Base-by-base conservation (phyloP, 2,329 filamentous ascomycete genomes). In the Hymenoscyphus salicellus region DNA sequence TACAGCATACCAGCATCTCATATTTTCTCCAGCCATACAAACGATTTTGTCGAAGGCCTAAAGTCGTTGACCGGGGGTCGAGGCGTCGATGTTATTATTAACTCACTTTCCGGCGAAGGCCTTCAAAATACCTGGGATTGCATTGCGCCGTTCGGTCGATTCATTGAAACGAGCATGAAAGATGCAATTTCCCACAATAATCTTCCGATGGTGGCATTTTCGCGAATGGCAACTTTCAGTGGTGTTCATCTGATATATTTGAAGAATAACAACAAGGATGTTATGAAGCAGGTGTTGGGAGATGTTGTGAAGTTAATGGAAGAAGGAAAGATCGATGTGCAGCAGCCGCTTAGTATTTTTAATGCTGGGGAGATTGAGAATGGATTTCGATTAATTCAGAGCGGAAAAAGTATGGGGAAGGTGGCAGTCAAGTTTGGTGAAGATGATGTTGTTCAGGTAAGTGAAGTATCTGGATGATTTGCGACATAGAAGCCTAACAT, bases 71-170 rank as follows among this genome's bases (percentile, higher is more conserved):
- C 73, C 28, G 52, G 66, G 23, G 63, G 65, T 28, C 43, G 58
- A 8, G 73, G 73, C n/a, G 72, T 75, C 43, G 73, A 76, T 46
- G 65, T 75, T 2, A 64, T 75, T 5, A 52, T 76, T 3, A 75
- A 74, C 62, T 73, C 72, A n/a, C 36, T 63, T 7, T 17, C 68
- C 11, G 62, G 61, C 17, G 66, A 68, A 66, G 72, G 61, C 56
- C 71, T 83, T 0, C 78, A 78, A 20, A 75, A 77, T 0, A 79
- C 78, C 0, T 83, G 78, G 79, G 65, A 75, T 8, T 82, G 79
- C 56, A 72, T 78, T 23, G 75, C 75, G 4, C 68, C 70, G 0
- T 75, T 73, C 55, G 78, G 78, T 2, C 67, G 74, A 5, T 78
- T 79, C 62, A 58, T 79, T 2, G 78, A 79, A 64, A 73, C 79